Percentiles rank a stretch among this genome's conserved stretches.
These are phyloP conservation scores for Tolypocladium amazonense DNA, from an alignment of 2,329 filamentous ascomycete genomes.

Conservation along the genomic window DNA sequence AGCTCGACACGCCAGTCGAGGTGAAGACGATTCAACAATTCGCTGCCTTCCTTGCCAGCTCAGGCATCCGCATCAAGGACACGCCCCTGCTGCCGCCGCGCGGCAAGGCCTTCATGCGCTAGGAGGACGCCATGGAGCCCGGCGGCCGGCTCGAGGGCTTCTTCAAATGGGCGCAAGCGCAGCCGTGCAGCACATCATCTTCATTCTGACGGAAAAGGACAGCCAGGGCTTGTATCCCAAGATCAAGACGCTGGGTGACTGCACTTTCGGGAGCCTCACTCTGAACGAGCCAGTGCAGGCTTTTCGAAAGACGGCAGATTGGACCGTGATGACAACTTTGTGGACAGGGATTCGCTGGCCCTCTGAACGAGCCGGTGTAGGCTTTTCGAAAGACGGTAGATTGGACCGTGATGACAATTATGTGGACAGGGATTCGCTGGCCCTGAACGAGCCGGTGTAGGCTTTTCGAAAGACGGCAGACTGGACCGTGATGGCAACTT, in stretches of 20 bases:
- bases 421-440: too few species aligned
- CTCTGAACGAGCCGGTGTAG: too few species aligned
- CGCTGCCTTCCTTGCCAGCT: constrained; percentile 21
- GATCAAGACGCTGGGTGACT: constrained; percentile 60
- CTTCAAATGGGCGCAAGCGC: constrained; percentile 19
- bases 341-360: too few species aligned
- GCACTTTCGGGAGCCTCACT: too few species aligned
- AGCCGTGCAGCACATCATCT: constrained; percentile 41
- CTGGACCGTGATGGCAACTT: too few species aligned
- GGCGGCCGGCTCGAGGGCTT: constrained; percentile 13
- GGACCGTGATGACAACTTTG: too few species aligned
- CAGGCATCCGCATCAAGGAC: constrained; percentile 28
- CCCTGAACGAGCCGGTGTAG: too few species aligned
- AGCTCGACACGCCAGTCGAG: constrained; percentile 4
- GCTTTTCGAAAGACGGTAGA: too few species aligned
- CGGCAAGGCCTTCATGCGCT: constrained; percentile 4
- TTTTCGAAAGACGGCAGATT: too few species aligned
- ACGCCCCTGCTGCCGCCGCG: constrained; percentile 6
- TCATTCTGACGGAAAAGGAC: constrained; percentile 46
- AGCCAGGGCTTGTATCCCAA: constrained; percentile 45
- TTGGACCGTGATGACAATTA: too few species aligned
- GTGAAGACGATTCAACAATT: constrained; percentile 20
- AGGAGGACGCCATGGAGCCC: constrained; percentile 1
- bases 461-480: too few species aligned
- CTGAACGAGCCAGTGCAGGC: too few species aligned